phyloP scores from a whole-genome alignment of 768 basidiomycete species.

The Amanita exitialis region DNA sequence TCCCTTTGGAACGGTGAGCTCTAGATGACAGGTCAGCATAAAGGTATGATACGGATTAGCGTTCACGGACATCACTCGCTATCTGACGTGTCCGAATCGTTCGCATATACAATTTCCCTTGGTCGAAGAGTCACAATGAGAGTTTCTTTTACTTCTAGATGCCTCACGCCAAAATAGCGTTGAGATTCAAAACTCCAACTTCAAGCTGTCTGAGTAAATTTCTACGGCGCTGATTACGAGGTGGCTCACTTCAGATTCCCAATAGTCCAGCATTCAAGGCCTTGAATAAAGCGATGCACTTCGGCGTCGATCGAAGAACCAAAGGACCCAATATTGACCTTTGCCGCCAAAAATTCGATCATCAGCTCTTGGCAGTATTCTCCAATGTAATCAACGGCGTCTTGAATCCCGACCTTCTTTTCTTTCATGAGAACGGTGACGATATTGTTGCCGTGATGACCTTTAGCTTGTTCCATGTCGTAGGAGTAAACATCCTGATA shows the following conservation, averaged over 20 bases:
- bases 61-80: slow-evolving; percentile 19
- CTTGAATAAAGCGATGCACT: slow-evolving; percentile 42
- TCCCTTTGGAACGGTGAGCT: not conserved
- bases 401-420: slow-evolving; percentile 41
- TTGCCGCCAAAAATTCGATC: slow-evolving; percentile 35
- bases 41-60: not conserved
- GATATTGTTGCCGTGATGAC: slow-evolving; percentile 56
- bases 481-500: slow-evolving; percentile 61
- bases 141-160: slow-evolving; percentile 40
- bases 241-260: slow-evolving; percentile 45
- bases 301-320: slow-evolving; percentile 37
- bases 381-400: slow-evolving; percentile 49
- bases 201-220: slow-evolving; percentile 14
- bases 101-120: slow-evolving; percentile 18
- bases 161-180: slow-evolving; percentile 54
- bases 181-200: slow-evolving; percentile 62
- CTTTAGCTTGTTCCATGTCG: slow-evolving; percentile 62
- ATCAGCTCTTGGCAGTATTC: slow-evolving; percentile 39
- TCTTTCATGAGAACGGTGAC: slow-evolving; percentile 59
- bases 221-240: slow-evolving; percentile 4
- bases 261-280: slow-evolving; percentile 48
- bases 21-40: slow-evolving; percentile 1
- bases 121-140: slow-evolving; percentile 34
- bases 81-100: slow-evolving; percentile 26
- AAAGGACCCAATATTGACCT: slow-evolving; percentile 37